A percentile compares a stretch with the other conserved stretches of the same genome.
Conservation (phyloP, 129 eudicot genomes). For the Lactuca saligna region DNA sequence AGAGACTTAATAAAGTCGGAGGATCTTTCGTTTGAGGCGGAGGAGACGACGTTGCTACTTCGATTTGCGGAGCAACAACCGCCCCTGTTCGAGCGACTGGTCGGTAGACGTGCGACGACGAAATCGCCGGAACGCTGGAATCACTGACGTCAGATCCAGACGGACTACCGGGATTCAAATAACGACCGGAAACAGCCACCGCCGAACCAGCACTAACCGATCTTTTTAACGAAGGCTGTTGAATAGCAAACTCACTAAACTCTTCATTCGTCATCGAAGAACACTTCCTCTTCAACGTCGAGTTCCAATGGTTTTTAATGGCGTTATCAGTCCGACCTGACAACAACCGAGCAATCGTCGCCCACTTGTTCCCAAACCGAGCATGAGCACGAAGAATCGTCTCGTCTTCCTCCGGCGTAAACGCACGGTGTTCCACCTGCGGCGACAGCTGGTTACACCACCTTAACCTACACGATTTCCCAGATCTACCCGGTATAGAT, state of each 20-base stretch:
- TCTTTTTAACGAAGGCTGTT: conserved; percentile 56
- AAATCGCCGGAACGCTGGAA: conserved; percentile 37
- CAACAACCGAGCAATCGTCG: conserved; percentile 80
- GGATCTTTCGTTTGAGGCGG: conserved; percentile 36
- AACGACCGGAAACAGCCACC: conserved; percentile 48
- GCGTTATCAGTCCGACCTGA: conserved; percentile 93
- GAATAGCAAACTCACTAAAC: conserved; percentile 38
- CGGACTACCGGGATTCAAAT: conserved; percentile 68
- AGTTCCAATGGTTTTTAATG: conserved; percentile 88
- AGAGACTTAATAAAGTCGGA: conserved; percentile 53
- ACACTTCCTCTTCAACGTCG: conserved; percentile 68
- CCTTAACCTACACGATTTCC: conserved; percentile 75
- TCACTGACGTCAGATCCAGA: conserved; percentile 83
- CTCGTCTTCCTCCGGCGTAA: conserved; percentile 81
- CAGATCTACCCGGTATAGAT: conserved; percentile 80
- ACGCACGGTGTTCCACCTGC: conserved; percentile 89
- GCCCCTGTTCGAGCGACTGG: conserved; percentile 62
- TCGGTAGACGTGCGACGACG: conserved; percentile 46
- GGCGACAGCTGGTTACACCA: conserved; percentile 99
- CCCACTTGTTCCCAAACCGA: conserved; percentile 91
- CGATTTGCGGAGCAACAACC: conserved; percentile 30
- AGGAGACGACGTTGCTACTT: conserved; percentile 28
- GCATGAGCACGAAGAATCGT: conserved; percentile 81
- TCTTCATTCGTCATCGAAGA: conserved; percentile 64
- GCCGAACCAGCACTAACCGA: conserved; percentile 80